Evolutionary conservation across 805 yeast genomes (phyloP).

Genomic region (Metschnikowia bowlesiae): DNA sequence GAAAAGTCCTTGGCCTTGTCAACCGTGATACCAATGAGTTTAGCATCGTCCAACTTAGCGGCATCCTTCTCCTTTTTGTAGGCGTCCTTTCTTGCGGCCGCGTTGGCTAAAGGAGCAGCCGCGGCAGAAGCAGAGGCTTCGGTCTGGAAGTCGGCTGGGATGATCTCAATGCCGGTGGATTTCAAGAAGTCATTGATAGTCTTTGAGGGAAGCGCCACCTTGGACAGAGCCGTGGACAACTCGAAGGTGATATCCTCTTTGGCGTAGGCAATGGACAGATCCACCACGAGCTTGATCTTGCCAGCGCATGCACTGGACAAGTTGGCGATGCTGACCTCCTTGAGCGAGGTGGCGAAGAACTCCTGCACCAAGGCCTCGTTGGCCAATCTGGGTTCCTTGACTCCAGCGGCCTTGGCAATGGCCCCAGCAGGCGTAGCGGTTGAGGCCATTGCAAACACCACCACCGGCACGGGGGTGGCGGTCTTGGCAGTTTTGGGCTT

Average conservation of each 20-base stretch:
- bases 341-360: slow-evolving; percentile 53
- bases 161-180: slow-evolving; percentile 47
- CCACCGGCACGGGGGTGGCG: slow-evolving; percentile 71
- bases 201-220: slow-evolving; percentile 46
- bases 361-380: slow-evolving; percentile 71
- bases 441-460: slow-evolving; percentile 68
- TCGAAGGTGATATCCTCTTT: slow-evolving; percentile 39
- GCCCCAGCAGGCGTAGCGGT: slow-evolving; percentile 65
- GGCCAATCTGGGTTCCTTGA: slow-evolving; percentile 85
- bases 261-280: slow-evolving; percentile 42
- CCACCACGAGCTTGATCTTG: slow-evolving; percentile 58
- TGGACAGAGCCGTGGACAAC: slow-evolving; percentile 49
- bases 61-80: slow-evolving; percentile 36
- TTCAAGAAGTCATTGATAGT: slow-evolving; percentile 44
- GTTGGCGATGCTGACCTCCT: slow-evolving; percentile 58
- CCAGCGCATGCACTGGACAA: slow-evolving; percentile 43
- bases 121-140: slow-evolving; percentile 32
- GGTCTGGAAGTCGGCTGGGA: slow-evolving; percentile 52
- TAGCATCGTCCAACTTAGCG: slow-evolving; percentile 75
- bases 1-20: slow-evolving; percentile 91
- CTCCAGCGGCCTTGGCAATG: slow-evolving; percentile 63
- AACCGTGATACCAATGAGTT: slow-evolving; percentile 92
- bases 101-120: slow-evolving; percentile 18
- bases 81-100: slow-evolving; percentile 24
- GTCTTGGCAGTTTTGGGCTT: slow-evolving; percentile 88